A percentile compares a stretch with the other conserved stretches of the same genome.
Conservation (phyloP, 176 grass and related monocot species). For the Musa beccarii region DNA sequence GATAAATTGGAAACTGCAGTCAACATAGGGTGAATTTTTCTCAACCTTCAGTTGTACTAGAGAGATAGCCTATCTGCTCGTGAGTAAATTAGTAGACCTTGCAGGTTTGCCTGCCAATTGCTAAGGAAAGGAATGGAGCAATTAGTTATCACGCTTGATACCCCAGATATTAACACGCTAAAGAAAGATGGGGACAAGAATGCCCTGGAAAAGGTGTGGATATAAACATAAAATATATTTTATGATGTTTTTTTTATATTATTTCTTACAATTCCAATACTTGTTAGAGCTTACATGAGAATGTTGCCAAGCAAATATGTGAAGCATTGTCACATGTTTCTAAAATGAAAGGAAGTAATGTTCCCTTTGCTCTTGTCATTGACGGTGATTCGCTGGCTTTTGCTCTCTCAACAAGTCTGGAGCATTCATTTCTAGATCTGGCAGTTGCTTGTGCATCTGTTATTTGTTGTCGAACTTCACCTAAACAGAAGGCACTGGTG, state of each 20-base stretch:
- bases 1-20: slow-evolving; percentile 98
- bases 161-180: slow-evolving; percentile 37
- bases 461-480: slow-evolving; percentile 90
- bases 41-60: not conserved
- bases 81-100: not conserved
- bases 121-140: slow-evolving; percentile 86
- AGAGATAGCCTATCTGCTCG: not conserved
- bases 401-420: slow-evolving; percentile 44
- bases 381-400: slow-evolving; percentile 82
- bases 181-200: slow-evolving; percentile 49
- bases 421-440: slow-evolving; percentile 54
- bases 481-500: slow-evolving; percentile 95
- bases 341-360: slow-evolving; percentile 17
- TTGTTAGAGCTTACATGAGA: slow-evolving; percentile 11
- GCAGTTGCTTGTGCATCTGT: slow-evolving; percentile 56
- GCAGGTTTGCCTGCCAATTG: slow-evolving; percentile 81
- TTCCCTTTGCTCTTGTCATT: slow-evolving; percentile 70
- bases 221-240: not conserved
- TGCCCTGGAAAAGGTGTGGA: slow-evolving; percentile 14
- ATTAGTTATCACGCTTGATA: slow-evolving; percentile 70
- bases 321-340: slow-evolving; percentile 36
- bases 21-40: slow-evolving; percentile 65
- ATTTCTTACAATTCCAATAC: not conserved
- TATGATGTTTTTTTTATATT: not conserved
- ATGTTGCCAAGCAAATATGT: slow-evolving; percentile 36